Evolutionary conservation across 2,329 filamentous ascomycete species (phyloP).

Genomic region (Arthrinium puccinioides): DNA sequence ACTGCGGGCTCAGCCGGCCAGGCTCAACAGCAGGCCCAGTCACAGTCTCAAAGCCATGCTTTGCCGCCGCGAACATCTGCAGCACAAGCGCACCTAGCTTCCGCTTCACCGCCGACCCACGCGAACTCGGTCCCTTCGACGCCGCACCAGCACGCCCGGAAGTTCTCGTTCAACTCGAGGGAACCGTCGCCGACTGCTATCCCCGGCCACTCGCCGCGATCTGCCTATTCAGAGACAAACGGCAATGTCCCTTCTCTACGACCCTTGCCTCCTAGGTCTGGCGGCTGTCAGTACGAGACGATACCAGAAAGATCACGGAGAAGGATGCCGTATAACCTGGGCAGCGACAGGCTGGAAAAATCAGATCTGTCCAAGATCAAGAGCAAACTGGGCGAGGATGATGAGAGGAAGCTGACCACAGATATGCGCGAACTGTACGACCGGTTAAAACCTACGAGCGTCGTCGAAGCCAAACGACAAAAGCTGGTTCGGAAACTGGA

Average conservation of each 20-base stretch:
- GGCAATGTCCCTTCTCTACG: constrained; percentile 62
- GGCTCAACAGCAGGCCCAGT: too few relatives aligned
- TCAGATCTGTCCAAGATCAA: constrained; percentile 67
- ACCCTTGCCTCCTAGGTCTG: constrained; percentile 50
- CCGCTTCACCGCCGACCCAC: constrained; percentile 38
- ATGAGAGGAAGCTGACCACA: constrained; percentile 66
- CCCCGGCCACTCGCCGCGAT: constrained; percentile 78
- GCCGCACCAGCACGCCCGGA: constrained; percentile 79
- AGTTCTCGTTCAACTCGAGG: constrained; percentile 71
- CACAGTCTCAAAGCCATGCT: constrained; percentile 4
- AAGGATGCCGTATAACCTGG: constrained; percentile 86
- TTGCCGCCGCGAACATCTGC: constrained; percentile 22
- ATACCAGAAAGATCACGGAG: constrained; percentile 73
- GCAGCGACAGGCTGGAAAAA: constrained; percentile 69
- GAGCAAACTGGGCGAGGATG: constrained; percentile 60
- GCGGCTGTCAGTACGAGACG: constrained; percentile 82
- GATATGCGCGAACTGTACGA: constrained; percentile 85
- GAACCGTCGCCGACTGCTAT: constrained; percentile 72
- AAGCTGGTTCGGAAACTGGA: constrained; percentile 83
- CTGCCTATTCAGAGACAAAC: constrained; percentile 84
- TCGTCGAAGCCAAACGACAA: constrained; percentile 69
- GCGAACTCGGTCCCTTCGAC: constrained; percentile 92
- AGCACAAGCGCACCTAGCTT: constrained; percentile 42
- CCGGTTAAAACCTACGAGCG: constrained; percentile 71
- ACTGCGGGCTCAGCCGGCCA: too few relatives aligned